Percentiles rank a stretch among this genome's conserved stretches.
phyloP scores from a whole-genome alignment of 2,329 filamentous ascomycete species.

The Colletotrichum melonis region DNA sequence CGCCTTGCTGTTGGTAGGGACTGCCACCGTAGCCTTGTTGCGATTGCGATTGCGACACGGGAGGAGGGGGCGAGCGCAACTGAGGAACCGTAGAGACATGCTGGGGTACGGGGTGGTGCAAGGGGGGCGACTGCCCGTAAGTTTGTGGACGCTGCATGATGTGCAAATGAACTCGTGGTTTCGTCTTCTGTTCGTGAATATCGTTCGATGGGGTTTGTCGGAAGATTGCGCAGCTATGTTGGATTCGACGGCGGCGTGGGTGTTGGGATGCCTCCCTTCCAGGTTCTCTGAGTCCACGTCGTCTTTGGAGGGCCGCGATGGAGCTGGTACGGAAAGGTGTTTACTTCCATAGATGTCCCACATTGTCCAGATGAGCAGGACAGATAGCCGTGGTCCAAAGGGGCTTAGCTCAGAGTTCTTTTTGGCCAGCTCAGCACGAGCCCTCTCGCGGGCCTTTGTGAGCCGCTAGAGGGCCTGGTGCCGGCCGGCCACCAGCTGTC shows the following conservation, averaged over 20 bases:
- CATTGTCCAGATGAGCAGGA: neutral
- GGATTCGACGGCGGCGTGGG: neutral
- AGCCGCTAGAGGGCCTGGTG: too few species aligned
- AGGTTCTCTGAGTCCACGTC: conserved; percentile 21
- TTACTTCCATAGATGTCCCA: conserved; percentile 38
- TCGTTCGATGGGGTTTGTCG: neutral
- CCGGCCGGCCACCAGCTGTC: too few species aligned
- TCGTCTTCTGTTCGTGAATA: neutral
- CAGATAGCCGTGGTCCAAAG: too few species aligned
- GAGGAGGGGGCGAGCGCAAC: conserved; percentile 91
- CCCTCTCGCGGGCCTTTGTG: too few species aligned
- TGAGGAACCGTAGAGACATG: conserved; percentile 98
- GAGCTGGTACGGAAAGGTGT: conserved; percentile 43
- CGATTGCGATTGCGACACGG: conserved; percentile 75
- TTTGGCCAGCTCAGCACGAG: too few species aligned
- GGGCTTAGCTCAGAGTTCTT: too few species aligned
- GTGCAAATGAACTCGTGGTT: conserved; percentile 35
- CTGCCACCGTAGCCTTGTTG: conserved; percentile 72
- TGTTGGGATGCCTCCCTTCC: conserved; percentile 27
- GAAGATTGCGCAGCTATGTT: neutral
- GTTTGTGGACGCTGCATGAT: conserved; percentile 86
- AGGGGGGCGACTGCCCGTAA: conserved; percentile 89
- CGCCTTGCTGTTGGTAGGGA: conserved; percentile 77
- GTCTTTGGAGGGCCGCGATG: conserved; percentile 25
- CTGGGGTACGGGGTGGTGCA: conserved; percentile 97